Evolutionary conservation across 1,139 yeast species (phyloP), one percentile per base, ranked within the genome.

Genomic region (Arxiozyma bovina): DNA sequence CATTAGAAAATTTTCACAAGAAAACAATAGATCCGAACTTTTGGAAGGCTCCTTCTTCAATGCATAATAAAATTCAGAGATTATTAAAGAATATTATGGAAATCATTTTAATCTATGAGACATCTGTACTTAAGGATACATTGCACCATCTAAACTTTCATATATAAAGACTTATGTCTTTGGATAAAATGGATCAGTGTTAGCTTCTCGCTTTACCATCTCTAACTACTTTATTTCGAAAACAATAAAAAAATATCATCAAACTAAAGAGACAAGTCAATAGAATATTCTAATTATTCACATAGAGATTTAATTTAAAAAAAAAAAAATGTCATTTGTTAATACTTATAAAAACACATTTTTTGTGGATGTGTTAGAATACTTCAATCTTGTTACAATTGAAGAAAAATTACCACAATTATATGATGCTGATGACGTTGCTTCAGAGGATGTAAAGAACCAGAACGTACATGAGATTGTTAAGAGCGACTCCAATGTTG

Each of bases 361-460:
- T 51, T 53, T 55, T 43, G 53, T 49, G 4, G 55, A 55, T 45
- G 50, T 53, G 23, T 21, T 49, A 22, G 51, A 49, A 43, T 30
- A 21, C 23, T 53, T 43, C 30, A 47, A 53, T 11, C 70, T 76
- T 38, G 74, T 67, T 12, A 51, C 41, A 18, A 42, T 51, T 2
- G n/a, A 48, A 22, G 56, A 54, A 46, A 30, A 27, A 1, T 15
- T 30, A 15, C 48, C 52, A 17, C 30, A 42, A n/a, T 23, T 27
- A 27, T 20, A 48, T 21, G 15, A 41, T 18, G n/a, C 22, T 1
- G 42, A 25, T 44, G 48, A 18, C 21, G 9, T 20, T 21, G 20
- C 41, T 18, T 38, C 23, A 12, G 23, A 8, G 1, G 49, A 48
- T 17, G 23, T 27, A 22, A 48, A 45, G 15, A 42, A 6, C 3